phyloP scores from a whole-genome alignment of 371 early-diverging fungal species.

The Lichtheimia ornata region DNA sequence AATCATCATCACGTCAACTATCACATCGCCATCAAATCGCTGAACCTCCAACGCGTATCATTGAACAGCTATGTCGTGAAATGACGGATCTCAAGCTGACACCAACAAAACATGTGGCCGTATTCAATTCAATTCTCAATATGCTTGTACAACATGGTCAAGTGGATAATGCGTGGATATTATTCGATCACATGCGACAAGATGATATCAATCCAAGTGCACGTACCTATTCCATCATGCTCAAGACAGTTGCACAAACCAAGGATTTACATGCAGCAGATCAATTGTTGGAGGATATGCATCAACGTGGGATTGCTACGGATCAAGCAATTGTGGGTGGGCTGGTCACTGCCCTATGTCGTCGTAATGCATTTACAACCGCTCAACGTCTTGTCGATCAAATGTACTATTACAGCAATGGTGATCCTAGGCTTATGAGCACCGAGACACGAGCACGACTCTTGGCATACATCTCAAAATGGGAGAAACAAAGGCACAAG shows the following conservation, averaged over 20 bases:
- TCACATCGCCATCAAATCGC: not conserved
- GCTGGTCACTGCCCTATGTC: constrained; percentile 14
- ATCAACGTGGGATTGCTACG: constrained; percentile 7
- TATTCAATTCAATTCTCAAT: constrained; percentile 15
- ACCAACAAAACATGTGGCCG: not conserved
- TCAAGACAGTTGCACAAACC: constrained; percentile 9
- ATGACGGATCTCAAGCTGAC: constrained; percentile 8
- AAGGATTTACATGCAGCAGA: constrained; percentile 4
- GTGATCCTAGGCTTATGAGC: not conserved
- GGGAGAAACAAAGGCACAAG: not conserved
- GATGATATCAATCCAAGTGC: constrained; percentile 8
- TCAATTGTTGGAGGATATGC: constrained; percentile 18
- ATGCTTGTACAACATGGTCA: constrained; percentile 8
- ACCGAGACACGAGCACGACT: constrained; percentile 5
- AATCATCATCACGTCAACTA: not conserved
- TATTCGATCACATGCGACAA: constrained; percentile 13
- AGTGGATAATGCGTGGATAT: not conserved
- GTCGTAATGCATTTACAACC: constrained; percentile 5
- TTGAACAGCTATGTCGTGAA: constrained; percentile 8
- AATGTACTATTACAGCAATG: not conserved
- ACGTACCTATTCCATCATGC: constrained; percentile 15
- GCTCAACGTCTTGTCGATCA: constrained; percentile 9
- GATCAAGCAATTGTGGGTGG: constrained; percentile 15
- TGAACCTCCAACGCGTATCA: constrained; percentile 1
- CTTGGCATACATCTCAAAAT: not conserved